Evolutionary conservation across 1,284 basidiomycete species (phyloP).

Genomic region (Ustilago hordei): DNA sequence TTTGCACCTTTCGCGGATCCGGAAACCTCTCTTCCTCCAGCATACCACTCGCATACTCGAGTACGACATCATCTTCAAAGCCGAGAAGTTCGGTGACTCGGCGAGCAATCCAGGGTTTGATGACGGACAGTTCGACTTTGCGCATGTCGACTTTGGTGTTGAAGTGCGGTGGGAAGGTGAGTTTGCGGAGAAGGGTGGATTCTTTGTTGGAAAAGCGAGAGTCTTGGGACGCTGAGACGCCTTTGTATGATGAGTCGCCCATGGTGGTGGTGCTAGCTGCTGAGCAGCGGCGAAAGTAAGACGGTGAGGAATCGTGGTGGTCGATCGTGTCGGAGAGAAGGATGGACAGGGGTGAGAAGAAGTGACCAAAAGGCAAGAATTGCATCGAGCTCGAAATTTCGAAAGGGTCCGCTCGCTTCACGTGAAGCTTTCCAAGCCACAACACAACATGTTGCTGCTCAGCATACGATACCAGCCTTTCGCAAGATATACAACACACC

Average conservation of each 20-base stretch:
- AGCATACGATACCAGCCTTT: not conserved
- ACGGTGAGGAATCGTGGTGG: not conserved
- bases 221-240: constrained; percentile 66
- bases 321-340: not conserved
- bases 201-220: constrained; percentile 94
- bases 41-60: constrained; percentile 93
- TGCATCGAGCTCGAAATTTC: not conserved
- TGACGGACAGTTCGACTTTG: constrained; percentile 87
- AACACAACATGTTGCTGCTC: not conserved
- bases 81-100: constrained; percentile 89
- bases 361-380: not conserved
- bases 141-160: constrained; percentile 84
- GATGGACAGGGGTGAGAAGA: constrained; percentile 2
- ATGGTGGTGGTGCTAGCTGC: constrained; percentile 7
- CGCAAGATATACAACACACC: not conserved
- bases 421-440: not conserved
- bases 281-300: not conserved
- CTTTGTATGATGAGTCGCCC: constrained; percentile 52
- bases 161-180: constrained; percentile 85
- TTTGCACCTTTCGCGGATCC: constrained; percentile 95
- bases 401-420: constrained; percentile 7
- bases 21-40: constrained; percentile 89
- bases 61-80: constrained; percentile 95
- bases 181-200: constrained; percentile 83
- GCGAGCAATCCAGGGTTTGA: constrained; percentile 87